Percentiles rank a stretch among this genome's conserved stretches.
phyloP scores from a whole-genome alignment of 768 basidiomycete genomes.

The Porpolomopsis calyptriformis region DNA sequence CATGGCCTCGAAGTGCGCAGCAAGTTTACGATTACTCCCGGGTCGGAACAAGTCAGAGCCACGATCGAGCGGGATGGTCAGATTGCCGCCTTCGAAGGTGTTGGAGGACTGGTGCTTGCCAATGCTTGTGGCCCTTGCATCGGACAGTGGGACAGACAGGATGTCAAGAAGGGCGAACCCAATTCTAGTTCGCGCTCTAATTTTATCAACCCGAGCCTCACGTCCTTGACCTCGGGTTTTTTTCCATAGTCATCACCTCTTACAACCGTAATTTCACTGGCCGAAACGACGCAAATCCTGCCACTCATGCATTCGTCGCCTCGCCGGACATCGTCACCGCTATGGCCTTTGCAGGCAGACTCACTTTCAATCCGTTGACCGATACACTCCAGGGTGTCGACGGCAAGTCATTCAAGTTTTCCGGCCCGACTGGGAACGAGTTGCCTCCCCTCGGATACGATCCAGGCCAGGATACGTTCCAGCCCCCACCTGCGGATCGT shows the following conservation, averaged over 20 bases:
- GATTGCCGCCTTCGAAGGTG: slow-evolving; percentile 76
- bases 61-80: slow-evolving; percentile 96
- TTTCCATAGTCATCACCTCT: slow-evolving; percentile 79
- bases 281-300: slow-evolving; percentile 98
- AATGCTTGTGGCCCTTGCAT: slow-evolving; percentile 99
- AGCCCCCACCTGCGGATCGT: slow-evolving; percentile 83
- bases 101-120: slow-evolving; percentile 89
- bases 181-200: slow-evolving; percentile 72
- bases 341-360: slow-evolving; percentile 86
- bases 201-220: background rate
- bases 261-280: slow-evolving; percentile 99
- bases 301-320: slow-evolving; percentile 93
- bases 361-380: slow-evolving; percentile 94
- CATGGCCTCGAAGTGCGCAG: slow-evolving; percentile 87
- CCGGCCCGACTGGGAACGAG: slow-evolving; percentile 81
- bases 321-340: slow-evolving; percentile 95
- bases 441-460: slow-evolving; percentile 95
- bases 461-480: slow-evolving; percentile 95
- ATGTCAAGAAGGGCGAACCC: slow-evolving; percentile 91
- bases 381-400: slow-evolving; percentile 81
- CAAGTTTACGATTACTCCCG: slow-evolving; percentile 96
- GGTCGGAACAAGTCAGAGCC: slow-evolving; percentile 95
- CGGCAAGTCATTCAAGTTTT: slow-evolving; percentile 96
- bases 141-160: slow-evolving; percentile 96
- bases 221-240: background rate